Base-by-base conservation (phyloP, 257 asterid genomes). In the Solanum ossicruentum region DNA sequence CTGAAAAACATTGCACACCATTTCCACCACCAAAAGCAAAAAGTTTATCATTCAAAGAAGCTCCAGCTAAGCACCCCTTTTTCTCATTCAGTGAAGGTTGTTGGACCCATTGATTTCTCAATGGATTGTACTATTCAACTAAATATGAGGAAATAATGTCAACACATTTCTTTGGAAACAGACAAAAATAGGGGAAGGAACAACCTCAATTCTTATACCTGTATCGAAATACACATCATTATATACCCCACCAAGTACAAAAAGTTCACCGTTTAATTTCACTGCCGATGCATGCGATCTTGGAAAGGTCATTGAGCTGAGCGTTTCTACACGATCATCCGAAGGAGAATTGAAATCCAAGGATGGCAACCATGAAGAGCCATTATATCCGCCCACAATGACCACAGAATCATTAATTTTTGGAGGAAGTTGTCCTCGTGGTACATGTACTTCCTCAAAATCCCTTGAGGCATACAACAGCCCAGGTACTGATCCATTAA, bases 21-120 rank as follows among this genome's bases (percentile, higher is more conserved):
- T 90, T 84, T 81, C 93, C 94, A 28, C 98, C 98, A 45, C 98
- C 98, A 81, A 91, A 85, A 21, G 93, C 92, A 83, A 88, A 92
- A 10, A 94, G 70, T 23, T 87, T 92, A 61, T 84, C 92, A 65
- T 75, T 11, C 83, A 92, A 54, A 58, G 94, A 88, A 55, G 88
- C 90, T 58, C 92, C 93, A 13, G 93, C 92, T 83, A 88, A 65
- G 84, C 94, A 88, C 83, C 93, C 93, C 81, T 86, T 94, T 80
- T 84, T 88, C 72, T 77, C 87, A 85, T 86, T 91, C 57, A 94
- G 85, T 10, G 95, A 85, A 75, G 97, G 97, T 70, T 84, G 87
- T 20, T 47, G 78, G 57, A 51, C 56, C 97, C 97, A 94, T 65
- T 87, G 87, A 83, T 91, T 85, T 66, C 83, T 90, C 75, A 51